Percentiles rank a stretch among this genome's conserved stretches.
phyloP scores from a whole-genome alignment of 2,329 filamentous ascomycete genomes.

The Talaromyces sp. region DNA sequence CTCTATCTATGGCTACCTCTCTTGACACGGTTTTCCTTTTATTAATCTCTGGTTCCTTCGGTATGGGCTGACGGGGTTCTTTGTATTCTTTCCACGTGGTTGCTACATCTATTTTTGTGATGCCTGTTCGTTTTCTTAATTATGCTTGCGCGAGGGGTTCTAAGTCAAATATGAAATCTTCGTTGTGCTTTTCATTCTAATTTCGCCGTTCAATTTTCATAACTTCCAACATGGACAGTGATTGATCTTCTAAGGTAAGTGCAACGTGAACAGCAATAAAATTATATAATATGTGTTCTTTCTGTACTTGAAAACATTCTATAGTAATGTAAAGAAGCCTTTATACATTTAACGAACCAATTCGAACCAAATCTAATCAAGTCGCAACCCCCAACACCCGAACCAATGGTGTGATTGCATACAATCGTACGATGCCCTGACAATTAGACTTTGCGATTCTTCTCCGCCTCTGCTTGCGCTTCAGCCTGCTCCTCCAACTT shows the following conservation, averaged over 20 bases:
- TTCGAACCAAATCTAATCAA: not conserved
- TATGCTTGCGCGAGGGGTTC: conserved; percentile 14
- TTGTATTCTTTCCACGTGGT: conserved; percentile 17
- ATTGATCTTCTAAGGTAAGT: no score
- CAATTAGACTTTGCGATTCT: conserved; percentile 27
- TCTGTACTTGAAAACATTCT: not conserved
- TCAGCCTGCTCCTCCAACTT: conserved; percentile 58
- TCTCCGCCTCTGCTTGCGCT: conserved; percentile 38
- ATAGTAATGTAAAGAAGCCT: conserved; percentile 6
- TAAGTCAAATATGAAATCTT: conserved; percentile 17
- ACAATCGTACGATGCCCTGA: not conserved
- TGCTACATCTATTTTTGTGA: conserved; percentile 1
- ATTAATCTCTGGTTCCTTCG: conserved; percentile 18
- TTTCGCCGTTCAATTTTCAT: not conserved
- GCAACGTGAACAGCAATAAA: not conserved
- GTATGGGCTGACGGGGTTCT: conserved; percentile 18
- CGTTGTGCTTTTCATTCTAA: conserved; percentile 1
- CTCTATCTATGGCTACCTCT: not conserved
- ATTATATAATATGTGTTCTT: not conserved
- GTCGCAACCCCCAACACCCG: not conserved
- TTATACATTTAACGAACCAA: conserved; percentile 5
- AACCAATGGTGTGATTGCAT: not conserved
- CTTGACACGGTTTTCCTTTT: conserved; percentile 5
- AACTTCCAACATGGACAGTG: not conserved
- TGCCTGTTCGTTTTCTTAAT: not conserved